Evolutionary conservation across 176 grass and related monocot species (phyloP).

Genomic region (Sorghum bicolor): Sorghum_bicolor_NCBIv3 NC_012876.2:2537001-2537500

Average conservation of each 20-base stretch:
- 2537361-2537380: neutral
- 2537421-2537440: neutral
- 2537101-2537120: too few relatives aligned
- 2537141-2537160: too few relatives aligned
- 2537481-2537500: neutral
- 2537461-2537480: neutral
- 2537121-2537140: too few relatives aligned
- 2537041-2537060: too few relatives aligned
- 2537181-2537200: too few relatives aligned
- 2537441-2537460: neutral
- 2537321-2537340: neutral
- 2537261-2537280: neutral
- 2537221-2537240: neutral
- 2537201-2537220: too few relatives aligned
- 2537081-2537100: too few relatives aligned
- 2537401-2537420: neutral
- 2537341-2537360: neutral
- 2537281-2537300: slow-evolving; percentile 9
- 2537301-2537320: neutral
- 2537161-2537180: too few relatives aligned
- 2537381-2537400: neutral
- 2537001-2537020: too few relatives aligned
- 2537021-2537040: too few relatives aligned
- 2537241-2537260: neutral
- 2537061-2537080: too few relatives aligned